Conservation (phyloP, 2,329 filamentous ascomycete species). For the Stenocarpella maydis region DNA sequence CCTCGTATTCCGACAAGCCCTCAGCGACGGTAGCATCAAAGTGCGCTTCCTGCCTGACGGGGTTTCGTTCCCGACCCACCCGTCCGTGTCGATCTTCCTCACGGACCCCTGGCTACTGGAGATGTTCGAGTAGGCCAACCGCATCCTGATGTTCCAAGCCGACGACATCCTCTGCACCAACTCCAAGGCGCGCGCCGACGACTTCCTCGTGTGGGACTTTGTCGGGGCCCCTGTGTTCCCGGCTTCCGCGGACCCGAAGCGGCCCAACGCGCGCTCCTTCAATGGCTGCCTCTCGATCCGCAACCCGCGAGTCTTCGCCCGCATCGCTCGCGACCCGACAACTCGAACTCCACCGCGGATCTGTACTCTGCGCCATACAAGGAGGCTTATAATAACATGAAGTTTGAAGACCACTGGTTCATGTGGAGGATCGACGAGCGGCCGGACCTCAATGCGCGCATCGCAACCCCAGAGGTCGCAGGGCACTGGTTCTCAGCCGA, state of each 20-base stretch:
- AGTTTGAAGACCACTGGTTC: conserved; percentile 42
- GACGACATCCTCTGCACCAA: conserved; percentile 49
- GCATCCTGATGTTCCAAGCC: conserved; percentile 49
- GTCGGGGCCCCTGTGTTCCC: conserved; percentile 43
- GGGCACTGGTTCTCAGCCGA: conserved; percentile 40
- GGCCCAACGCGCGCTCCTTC: conserved; percentile 38
- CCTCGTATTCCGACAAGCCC: conserved; percentile 5
- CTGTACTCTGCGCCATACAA: not conserved
- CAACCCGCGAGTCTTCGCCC: conserved; percentile 40
- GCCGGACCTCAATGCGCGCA: conserved; percentile 19
- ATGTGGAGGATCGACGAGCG: conserved; percentile 38
- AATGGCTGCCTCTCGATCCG: conserved; percentile 47
- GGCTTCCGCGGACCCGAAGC: conserved; percentile 5
- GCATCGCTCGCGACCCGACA: conserved; percentile 29
- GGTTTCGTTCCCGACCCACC: conserved; percentile 43
- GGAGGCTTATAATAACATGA: conserved; percentile 4
- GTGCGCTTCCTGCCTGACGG: conserved; percentile 48
- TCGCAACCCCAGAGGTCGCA: conserved; percentile 39
- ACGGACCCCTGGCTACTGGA: conserved; percentile 48
- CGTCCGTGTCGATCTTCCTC: conserved; percentile 48
- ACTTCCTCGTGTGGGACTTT: conserved; percentile 47
- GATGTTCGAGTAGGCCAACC: conserved; percentile 44
- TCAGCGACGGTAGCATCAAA: conserved; percentile 44
- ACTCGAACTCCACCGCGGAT: conserved; percentile 16
- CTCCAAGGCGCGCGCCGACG: conserved; percentile 42